Base-by-base conservation (phyloP, 2,329 filamentous ascomycete genomes). In the Xylaria sp. region DNA sequence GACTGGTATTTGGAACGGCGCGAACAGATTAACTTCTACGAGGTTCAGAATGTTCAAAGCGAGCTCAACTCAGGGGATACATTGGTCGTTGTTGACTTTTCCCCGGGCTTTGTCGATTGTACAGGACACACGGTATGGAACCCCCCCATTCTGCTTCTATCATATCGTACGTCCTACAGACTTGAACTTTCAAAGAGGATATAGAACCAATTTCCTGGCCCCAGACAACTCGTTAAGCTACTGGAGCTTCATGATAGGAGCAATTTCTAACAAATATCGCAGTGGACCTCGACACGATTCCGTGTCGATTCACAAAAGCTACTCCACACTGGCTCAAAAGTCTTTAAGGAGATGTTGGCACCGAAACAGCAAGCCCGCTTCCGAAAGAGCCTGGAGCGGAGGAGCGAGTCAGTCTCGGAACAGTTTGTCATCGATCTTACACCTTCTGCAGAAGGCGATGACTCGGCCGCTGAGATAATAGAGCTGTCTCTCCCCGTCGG, bases 371-470 rank as follows among this genome's bases (percentile, higher is more conserved):
- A 80, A 60, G 72, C 70, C 19, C 55, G 58, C 20, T 44, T 54
- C 29, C 39, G 18, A 11, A 58, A 42, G 38, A 50, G 50, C 16
- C 9, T 54, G 2, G 39, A 50, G n/a, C 13, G 44, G 39, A n/a
- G 21, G 2, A 50, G 44, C 7, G 44, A 52, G 39, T 16, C 21
- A 0, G 5, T 39, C 63, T 13, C 63, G 76, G 8, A 52, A 17
- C 74, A 72, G 0, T 60, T 69, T 2, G 71, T 88, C 17, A 63
- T 90, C 34, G 85, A 90, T 60, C 73, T 89, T 11, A 88, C 85
- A 0, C 86, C 86, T 0, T 78, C 82, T 0, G 70, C 71, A 0
- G 80, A 87, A 64, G 87, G 84, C 1, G 84, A 88, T 2, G 85
- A 87, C 11, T 78, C 84, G 8, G 80, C 86, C 1, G 78, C 82